Base-by-base conservation (phyloP, 2,329 filamentous ascomycete genomes). In the Pestalotiopsis sp. region DNA sequence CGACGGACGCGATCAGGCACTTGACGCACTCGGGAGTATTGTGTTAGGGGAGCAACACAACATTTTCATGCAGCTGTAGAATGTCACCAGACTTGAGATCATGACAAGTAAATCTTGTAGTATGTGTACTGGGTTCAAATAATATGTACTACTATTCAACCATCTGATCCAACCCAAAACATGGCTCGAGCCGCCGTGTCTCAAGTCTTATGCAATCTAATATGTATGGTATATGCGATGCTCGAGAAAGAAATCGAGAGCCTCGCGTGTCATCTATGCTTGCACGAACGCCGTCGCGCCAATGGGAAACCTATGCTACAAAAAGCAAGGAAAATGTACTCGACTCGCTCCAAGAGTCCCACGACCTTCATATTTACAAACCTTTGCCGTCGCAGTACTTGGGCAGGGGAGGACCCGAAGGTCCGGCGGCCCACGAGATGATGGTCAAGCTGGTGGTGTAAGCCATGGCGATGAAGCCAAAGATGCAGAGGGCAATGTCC, bases 401-500 rank as follows among this genome's bases (percentile, higher is more conserved):
- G 0, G 87, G 87, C 7, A 80, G 74, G 68, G 77, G 78, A 14
- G 84, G 81, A 14, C 80, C 81, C 1, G 77, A 78, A 0, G 80
- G 75, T 4, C 90, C 89, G 64, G 84, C 86, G 6, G 93, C 89
- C 97, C 96, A 99, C 80, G 93, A 97, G 77, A 91, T 87, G 62
- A 98, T 84, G 0, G 96, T 99, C 75, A 98, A 84, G 45, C 87
- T 86, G 0, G 96, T 98, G 0, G 96, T 97, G 80, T 99, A 99
- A 5, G 88, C 88, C 92, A 98, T 99, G 74, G 93, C 93, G 20
- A 94, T 80, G 66, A 95, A 82, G 7, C 96, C 96, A 75, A 98
- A 94, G 68, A 94, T 83, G 75, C 93, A 92, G 45, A 99, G 89
- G 0, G 84, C 73, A 56, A 98, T 84, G 75, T 99, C 95, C 5